phyloP scores from a whole-genome alignment of 495 filamentous ascomycete genomes.

The Cenococcum geophilum region DNA sequence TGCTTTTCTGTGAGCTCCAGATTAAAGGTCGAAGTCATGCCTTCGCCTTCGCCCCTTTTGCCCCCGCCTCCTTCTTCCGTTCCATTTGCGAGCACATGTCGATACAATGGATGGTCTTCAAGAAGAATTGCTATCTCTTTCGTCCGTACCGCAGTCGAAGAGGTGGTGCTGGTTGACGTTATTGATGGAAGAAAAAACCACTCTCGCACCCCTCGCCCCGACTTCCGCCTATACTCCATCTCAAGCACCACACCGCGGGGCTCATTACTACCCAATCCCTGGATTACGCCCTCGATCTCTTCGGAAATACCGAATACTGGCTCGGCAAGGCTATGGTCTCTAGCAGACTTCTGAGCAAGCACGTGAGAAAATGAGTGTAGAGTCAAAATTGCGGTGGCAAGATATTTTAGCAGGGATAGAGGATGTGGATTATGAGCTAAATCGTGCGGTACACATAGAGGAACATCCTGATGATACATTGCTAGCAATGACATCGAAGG shows the following conservation, averaged over 20 bases:
- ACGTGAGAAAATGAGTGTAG: slow-evolving; percentile 62
- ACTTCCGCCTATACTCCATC: slow-evolving; percentile 77
- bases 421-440: slow-evolving; percentile 61
- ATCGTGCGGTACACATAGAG: slow-evolving; percentile 32
- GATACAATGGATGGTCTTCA: slow-evolving; percentile 69
- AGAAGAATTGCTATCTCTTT: slow-evolving; percentile 58
- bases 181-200: slow-evolving; percentile 59
- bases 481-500: slow-evolving; percentile 14
- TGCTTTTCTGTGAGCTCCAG: slow-evolving; percentile 87
- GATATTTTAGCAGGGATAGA: slow-evolving; percentile 53
- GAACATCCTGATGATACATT: slow-evolving; percentile 64
- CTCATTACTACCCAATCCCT: slow-evolving; percentile 51
- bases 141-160: slow-evolving; percentile 23
- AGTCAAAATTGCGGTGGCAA: slow-evolving; percentile 62
- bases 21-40: slow-evolving; percentile 65
- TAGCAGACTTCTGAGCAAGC: slow-evolving; percentile 59
- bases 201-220: slow-evolving; percentile 70
- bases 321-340: slow-evolving; percentile 59
- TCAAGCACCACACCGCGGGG: slow-evolving; percentile 63
- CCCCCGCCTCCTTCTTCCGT: slow-evolving; percentile 35
- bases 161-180: slow-evolving; percentile 15
- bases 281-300: slow-evolving; percentile 64
- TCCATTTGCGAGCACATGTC: slow-evolving; percentile 36
- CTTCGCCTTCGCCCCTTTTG: slow-evolving; percentile 38
- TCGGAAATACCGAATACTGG: slow-evolving; percentile 75